Base-by-base conservation (phyloP, 768 basidiomycete genomes). In the Leccinum boreale region DNA sequence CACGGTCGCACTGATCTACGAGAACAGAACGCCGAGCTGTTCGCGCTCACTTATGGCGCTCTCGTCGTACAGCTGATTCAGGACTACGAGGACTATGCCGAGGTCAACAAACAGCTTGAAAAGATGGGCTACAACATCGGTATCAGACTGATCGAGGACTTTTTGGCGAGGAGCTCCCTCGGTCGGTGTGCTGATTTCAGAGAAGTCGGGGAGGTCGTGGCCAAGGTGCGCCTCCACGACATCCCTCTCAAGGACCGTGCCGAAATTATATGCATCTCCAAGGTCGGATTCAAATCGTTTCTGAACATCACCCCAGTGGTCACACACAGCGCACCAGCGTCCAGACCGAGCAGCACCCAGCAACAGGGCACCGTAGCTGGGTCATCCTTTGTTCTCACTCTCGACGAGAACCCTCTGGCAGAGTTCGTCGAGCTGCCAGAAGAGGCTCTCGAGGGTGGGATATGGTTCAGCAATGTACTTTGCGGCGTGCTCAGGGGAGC, bases 101-200 rank as follows among this genome's bases (percentile, higher is more conserved):
- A 96, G 71, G 91, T 93, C 61, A 93, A 93, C 74, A 95, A 92
- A 72, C 95, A 99, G 72, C 86, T 99, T 3, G 96, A 99, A 67
- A 96, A 94, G 77, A 98, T 98, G 96, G 97, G 97, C 4, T 98
- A 97, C 74, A 97, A 95, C 70, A 98, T 99, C 58, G 97, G 97
- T 26, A 96, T 88, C 23, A 81, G 97, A 39, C 76, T 99, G 54
- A 97, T 99, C 57, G 97, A 99, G 70, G 97, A 99, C 70, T 97
- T 99, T 68, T 81, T 99, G 49, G 96, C 97, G 23, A 85, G 92
- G 69, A 94, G 94, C 61, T 85, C 82, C n/a, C 71, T 97, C 19
- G 92, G 91, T n/a, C 80, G 92, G 63, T 99, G 97, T 73, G 77
- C 86, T 15, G 94, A 98, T 75, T 97, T 99, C 70, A 81, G 82